phyloP scores from a whole-genome alignment of 371 early-diverging fungal species.

The Synchytrium microbalum region DNA sequence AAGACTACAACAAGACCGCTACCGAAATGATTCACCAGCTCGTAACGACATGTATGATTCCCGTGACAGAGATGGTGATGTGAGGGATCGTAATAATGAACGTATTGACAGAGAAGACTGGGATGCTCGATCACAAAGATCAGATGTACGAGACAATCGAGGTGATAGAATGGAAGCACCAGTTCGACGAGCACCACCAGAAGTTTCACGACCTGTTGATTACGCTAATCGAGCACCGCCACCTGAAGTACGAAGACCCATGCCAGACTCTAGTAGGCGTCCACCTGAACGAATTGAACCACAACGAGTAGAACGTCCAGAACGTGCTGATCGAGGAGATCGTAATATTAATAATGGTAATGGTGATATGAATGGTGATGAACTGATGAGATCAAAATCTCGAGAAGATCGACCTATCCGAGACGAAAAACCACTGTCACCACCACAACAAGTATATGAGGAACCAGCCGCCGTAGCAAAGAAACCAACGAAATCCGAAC shows the following conservation, averaged over 20 bases:
- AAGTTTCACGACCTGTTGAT: neutral
- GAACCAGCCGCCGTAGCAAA: neutral
- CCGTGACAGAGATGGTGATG: neutral
- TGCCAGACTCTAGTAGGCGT: neutral
- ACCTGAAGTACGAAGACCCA: neutral
- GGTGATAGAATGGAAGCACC: neutral
- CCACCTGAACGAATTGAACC: neutral
- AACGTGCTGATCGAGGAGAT: no score
- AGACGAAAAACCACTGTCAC: no score
- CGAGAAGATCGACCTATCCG: neutral
- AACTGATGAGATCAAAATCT: neutral
- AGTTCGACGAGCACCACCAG: neutral
- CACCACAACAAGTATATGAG: no score
- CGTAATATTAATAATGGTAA: neutral
- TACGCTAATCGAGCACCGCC: neutral
- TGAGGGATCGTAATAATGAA: slow-evolving; percentile 2
- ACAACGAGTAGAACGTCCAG: neutral
- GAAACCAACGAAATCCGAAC: neutral
- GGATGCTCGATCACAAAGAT: slow-evolving; percentile 4
- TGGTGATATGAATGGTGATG: neutral
- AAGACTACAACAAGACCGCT: neutral
- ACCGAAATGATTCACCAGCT: neutral
- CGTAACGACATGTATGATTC: neutral
- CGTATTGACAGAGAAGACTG: slow-evolving; percentile 6
- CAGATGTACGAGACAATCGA: slow-evolving; percentile 7